A percentile compares a stretch with the other conserved stretches of the same genome.
Conservation (phyloP, 176 grass and related monocot genomes). For the Oryza rufipogon region DNA sequence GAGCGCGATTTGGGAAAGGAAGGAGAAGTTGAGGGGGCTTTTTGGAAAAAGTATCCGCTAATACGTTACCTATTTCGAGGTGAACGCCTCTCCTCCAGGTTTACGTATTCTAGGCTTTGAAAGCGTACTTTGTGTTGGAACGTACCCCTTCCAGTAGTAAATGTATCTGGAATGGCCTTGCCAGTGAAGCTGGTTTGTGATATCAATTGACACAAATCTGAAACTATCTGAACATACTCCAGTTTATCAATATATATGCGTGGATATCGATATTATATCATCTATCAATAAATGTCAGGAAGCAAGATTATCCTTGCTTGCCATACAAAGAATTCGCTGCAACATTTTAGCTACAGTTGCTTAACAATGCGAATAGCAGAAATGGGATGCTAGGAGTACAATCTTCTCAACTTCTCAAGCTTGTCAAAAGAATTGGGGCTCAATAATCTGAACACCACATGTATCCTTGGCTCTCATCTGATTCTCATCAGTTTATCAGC, state of each 20-base stretch:
- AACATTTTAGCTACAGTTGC: constrained; percentile 45
- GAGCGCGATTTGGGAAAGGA: neutral
- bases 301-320: constrained; percentile 31
- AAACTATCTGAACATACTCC: neutral
- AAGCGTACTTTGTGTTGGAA: neutral
- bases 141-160: neutral
- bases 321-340: constrained; percentile 15
- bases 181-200: too few relatives aligned
- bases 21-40: constrained; percentile 1
- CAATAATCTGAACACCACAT: constrained; percentile 36
- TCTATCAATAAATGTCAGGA: constrained; percentile 30
- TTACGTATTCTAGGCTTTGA: accelerated
- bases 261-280: neutral
- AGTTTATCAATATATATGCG: neutral
- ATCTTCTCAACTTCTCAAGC: neutral
- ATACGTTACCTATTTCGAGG: constrained; percentile 31
- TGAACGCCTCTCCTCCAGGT: neutral
- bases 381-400: neutral
- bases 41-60: constrained; percentile 27
- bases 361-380: constrained; percentile 11
- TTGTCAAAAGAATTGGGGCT: constrained; percentile 19
- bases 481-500: constrained; percentile 8
- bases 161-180: too few relatives aligned
- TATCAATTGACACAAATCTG: neutral
- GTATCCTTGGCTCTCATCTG: neutral